A percentile compares a stretch with the other conserved stretches of the same genome.
Evolutionary conservation across 305 asterid genomes (phyloP).

Genomic region (Fraxinus angustifolia): DNA sequence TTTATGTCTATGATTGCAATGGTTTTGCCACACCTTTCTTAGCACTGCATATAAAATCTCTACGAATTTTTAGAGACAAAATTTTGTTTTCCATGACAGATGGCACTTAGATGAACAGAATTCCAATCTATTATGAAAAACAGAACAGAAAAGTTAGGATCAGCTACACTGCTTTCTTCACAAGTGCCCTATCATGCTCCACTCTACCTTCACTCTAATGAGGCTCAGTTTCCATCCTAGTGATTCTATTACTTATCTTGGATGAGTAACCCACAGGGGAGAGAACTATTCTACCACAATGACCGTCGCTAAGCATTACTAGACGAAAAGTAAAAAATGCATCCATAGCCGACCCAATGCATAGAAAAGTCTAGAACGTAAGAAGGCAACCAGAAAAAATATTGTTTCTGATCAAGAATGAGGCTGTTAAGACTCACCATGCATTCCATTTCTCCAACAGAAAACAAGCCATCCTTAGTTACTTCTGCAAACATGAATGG

Average conservation of each 20-base stretch:
- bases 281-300: background rate
- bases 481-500: constrained; percentile 58
- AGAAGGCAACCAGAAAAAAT: background rate
- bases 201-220: background rate
- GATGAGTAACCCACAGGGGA: background rate
- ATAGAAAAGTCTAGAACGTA: background rate
- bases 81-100: background rate
- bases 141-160: background rate
- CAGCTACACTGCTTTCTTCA: background rate
- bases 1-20: background rate
- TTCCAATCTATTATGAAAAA: background rate
- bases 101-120: background rate
- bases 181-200: background rate
- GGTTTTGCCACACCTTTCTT: background rate
- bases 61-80: background rate
- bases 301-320: background rate
- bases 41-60: background rate
- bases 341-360: constrained; percentile 11
- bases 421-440: constrained; percentile 56
- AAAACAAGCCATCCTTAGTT: constrained; percentile 92
- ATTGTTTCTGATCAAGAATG: constrained; percentile 5
- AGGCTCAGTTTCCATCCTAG: background rate
- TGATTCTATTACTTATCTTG: background rate
- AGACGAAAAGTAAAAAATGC: background rate
- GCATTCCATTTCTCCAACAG: constrained; percentile 99